Evolutionary conservation across 495 filamentous ascomycete genomes (phyloP).

Genomic region (Penicillium maclennaniae): DNA sequence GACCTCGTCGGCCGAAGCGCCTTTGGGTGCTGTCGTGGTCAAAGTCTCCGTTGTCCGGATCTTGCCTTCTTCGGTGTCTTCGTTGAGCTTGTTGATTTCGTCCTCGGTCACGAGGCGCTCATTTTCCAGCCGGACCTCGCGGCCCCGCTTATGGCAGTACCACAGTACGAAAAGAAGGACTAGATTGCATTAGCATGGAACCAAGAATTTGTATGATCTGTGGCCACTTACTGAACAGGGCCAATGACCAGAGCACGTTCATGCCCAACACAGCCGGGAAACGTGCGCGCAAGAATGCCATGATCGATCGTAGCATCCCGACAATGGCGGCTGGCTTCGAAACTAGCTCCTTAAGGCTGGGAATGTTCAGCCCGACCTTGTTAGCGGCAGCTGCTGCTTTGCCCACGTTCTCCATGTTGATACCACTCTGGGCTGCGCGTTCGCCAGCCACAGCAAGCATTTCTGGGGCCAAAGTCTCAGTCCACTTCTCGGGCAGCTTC

Average conservation of each 20-base stretch:
- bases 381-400: constrained; percentile 47
- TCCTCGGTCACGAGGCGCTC: constrained; percentile 56
- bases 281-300: constrained; percentile 74
- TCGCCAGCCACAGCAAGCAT: constrained; percentile 71
- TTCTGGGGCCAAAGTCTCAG: constrained; percentile 69
- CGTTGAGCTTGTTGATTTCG: constrained; percentile 43
- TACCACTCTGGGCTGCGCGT: constrained; percentile 61
- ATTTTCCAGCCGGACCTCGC: constrained; percentile 73
- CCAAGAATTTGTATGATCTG: not conserved
- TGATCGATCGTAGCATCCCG: constrained; percentile 75
- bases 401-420: constrained; percentile 53
- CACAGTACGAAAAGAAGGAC: constrained; percentile 88
- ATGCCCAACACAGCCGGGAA: constrained; percentile 83
- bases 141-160: constrained; percentile 95
- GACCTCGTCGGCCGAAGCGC: constrained; percentile 40
- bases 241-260: constrained; percentile 83
- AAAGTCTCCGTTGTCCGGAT: constrained; percentile 43
- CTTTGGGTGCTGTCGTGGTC: constrained; percentile 44
- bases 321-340: constrained; percentile 80
- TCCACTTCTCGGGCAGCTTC: constrained; percentile 78
- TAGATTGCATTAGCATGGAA: constrained; percentile 22
- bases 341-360: constrained; percentile 72
- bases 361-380: constrained; percentile 50
- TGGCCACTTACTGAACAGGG: constrained; percentile 66
- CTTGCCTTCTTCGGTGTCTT: constrained; percentile 23